Percentiles rank a stretch among this genome's conserved stretches.
Conservation (phyloP, 352 stramenopile genomes). For the Phytophthora fragariaefolia region DNA sequence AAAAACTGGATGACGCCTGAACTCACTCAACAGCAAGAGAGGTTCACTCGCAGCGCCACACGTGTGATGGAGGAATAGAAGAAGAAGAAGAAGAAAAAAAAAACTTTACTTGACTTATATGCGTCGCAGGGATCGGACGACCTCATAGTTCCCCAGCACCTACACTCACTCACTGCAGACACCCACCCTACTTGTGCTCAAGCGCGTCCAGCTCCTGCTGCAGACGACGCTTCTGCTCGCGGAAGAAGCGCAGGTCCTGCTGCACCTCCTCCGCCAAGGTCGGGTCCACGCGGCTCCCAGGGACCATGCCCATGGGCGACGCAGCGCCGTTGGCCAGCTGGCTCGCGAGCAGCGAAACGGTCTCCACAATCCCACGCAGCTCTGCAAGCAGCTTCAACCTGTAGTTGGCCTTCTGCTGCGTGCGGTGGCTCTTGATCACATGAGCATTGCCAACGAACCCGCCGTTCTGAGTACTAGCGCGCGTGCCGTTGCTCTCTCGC, state of each 20-base stretch:
- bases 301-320: conserved; percentile 20
- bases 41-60: conserved; percentile 25
- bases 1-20: conserved; percentile 18
- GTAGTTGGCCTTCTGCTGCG: conserved; percentile 35
- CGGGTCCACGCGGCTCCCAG: conserved; percentile 27
- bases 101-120: conserved; percentile 22
- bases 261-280: conserved; percentile 38
- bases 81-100: conserved; percentile 17
- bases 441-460: conserved; percentile 10
- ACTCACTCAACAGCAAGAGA: conserved; percentile 13
- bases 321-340: conserved; percentile 26
- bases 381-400: conserved; percentile 35
- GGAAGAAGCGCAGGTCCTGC: conserved; percentile 41
- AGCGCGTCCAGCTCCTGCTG: conserved; percentile 34
- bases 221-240: conserved; percentile 34
- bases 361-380: conserved; percentile 41
- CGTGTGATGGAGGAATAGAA: conserved; percentile 16
- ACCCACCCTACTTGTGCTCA: conserved; percentile 18
- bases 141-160: conserved; percentile 2
- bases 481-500: not conserved
- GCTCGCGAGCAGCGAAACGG: conserved; percentile 34
- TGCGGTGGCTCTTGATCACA: conserved; percentile 3
- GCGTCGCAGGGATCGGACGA: not conserved
- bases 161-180: conserved; percentile 8
- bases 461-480: conserved; percentile 12